Percentiles rank a stretch among this genome's conserved stretches.
phyloP scores from a whole-genome alignment of 2,329 filamentous ascomycete genomes.

The Hymenoscyphus albidus region DNA sequence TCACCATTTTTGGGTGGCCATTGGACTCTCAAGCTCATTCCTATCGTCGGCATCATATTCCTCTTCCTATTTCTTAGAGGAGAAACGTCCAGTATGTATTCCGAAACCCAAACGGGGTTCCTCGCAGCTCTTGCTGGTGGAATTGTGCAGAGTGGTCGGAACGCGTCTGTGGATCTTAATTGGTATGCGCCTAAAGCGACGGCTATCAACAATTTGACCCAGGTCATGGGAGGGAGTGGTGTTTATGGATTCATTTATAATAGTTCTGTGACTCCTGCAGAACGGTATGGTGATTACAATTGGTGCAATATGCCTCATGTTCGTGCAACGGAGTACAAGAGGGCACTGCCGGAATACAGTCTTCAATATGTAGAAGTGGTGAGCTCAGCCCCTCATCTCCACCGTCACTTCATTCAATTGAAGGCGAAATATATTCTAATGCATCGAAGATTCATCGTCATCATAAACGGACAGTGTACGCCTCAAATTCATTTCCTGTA shows the following conservation, averaged over 20 bases:
- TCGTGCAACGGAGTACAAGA: conserved; percentile 60
- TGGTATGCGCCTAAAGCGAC: conserved; percentile 58
- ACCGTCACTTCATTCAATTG: neutral
- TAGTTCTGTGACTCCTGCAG: conserved; percentile 54
- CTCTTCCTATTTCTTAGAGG: conserved; percentile 18
- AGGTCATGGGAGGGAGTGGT: conserved; percentile 55
- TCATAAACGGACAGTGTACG: conserved; percentile 80
- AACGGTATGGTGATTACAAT: conserved; percentile 64
- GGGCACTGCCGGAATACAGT: conserved; percentile 51
- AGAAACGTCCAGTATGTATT: conserved; percentile 22
- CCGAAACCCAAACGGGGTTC: conserved; percentile 18
- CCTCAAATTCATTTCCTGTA: conserved; percentile 69
- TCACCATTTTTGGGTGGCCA: conserved; percentile 9
- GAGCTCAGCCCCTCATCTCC: conserved; percentile 31
- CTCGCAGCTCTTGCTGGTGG: conserved; percentile 25
- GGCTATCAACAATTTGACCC: conserved; percentile 57
- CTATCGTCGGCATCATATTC: conserved; percentile 17
- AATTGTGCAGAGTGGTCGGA: conserved; percentile 18
- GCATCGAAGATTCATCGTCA: conserved; percentile 64
- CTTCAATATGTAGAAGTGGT: conserved; percentile 74
- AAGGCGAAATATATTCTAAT: neutral
- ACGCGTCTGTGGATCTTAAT: conserved; percentile 25
- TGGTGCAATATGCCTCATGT: conserved; percentile 86
- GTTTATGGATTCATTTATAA: conserved; percentile 74
- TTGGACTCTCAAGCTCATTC: conserved; percentile 21